Percentiles rank a stretch among this genome's conserved stretches.
These are phyloP conservation scores for Brassica carinata DNA, from an alignment of 345 rosid genomes.

Conservation along the genomic window DNA sequence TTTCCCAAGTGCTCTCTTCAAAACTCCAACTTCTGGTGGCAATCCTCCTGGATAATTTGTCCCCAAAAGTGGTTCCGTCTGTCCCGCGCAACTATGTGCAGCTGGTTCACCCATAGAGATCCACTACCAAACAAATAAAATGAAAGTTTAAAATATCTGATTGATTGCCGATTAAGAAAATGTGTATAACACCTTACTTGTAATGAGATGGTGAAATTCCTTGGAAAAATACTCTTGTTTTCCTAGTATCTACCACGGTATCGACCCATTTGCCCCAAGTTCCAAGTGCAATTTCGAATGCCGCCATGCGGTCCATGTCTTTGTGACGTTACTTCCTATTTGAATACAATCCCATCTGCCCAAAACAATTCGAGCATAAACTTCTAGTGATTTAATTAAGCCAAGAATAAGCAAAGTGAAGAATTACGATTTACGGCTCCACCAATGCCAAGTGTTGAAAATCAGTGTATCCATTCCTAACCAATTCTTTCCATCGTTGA, in stretches of 20 bases:
- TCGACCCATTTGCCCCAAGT: constrained; percentile 90
- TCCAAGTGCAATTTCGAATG: constrained; percentile 62
- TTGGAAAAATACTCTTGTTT: constrained; percentile 67
- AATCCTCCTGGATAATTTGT: constrained; percentile 65
- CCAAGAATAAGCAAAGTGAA: background rate
- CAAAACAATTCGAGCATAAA: constrained; percentile 3
- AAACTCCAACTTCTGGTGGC: constrained; percentile 56
- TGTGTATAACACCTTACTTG: constrained; percentile 49
- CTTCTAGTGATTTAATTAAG: background rate
- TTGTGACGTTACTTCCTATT: constrained; percentile 43
- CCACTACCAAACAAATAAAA: constrained; percentile 49
- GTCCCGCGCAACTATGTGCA: constrained; percentile 61
- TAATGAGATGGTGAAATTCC: constrained; percentile 90
- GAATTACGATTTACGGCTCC: constrained; percentile 73
- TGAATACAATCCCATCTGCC: constrained; percentile 76
- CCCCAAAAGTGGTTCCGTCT: constrained; percentile 63
- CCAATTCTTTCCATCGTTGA: constrained; percentile 70
- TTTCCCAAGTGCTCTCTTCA: constrained; percentile 53
- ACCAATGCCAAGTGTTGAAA: constrained; percentile 96
- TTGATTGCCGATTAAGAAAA: background rate
- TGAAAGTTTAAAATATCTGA: background rate
- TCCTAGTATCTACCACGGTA: constrained; percentile 52
- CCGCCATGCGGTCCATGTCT: constrained; percentile 78
- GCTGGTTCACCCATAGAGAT: constrained; percentile 56
- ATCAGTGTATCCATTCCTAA: constrained; percentile 59